Evolutionary conservation across 441 rosid species (phyloP).

Genomic region (Gossypium davidsonii): DNA sequence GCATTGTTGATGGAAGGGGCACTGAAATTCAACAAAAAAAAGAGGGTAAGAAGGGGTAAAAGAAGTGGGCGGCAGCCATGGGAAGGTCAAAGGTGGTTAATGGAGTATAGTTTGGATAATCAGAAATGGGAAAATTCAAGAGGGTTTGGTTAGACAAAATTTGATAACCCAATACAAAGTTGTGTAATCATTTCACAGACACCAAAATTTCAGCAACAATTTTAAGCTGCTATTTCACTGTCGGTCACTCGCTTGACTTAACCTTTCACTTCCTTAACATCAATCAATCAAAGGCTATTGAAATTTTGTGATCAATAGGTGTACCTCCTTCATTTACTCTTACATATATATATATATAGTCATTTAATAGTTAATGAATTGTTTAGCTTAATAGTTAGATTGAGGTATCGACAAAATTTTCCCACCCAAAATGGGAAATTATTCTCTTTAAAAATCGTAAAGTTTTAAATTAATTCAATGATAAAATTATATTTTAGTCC

Average conservation of each 20-base stretch:
- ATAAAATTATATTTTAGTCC: too few relatives aligned
- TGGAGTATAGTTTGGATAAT: slow-evolving; percentile 1
- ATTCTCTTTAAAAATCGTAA: too few relatives aligned
- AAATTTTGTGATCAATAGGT: too few relatives aligned
- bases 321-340: too few relatives aligned
- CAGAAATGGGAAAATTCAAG: slow-evolving; percentile 7
- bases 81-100: slow-evolving; percentile 24
- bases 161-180: not conserved
- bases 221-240: not conserved
- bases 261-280: not conserved
- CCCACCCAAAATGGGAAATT: too few relatives aligned
- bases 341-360: too few relatives aligned
- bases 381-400: too few relatives aligned
- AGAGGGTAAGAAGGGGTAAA: not conserved
- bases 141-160: slow-evolving; percentile 25
- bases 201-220: slow-evolving; percentile 5
- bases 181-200: not conserved
- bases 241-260: slow-evolving; percentile 9
- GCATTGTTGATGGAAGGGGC: not conserved
- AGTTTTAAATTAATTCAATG: too few relatives aligned
- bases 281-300: not conserved
- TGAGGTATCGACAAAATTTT: too few relatives aligned
- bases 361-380: too few relatives aligned
- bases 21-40: not conserved
- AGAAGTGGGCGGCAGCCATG: not conserved